Evolutionary conservation across 495 filamentous ascomycete genomes (phyloP), one percentile per base, ranked within the genome.

Genomic region (Penicillium turbatum): DNA sequence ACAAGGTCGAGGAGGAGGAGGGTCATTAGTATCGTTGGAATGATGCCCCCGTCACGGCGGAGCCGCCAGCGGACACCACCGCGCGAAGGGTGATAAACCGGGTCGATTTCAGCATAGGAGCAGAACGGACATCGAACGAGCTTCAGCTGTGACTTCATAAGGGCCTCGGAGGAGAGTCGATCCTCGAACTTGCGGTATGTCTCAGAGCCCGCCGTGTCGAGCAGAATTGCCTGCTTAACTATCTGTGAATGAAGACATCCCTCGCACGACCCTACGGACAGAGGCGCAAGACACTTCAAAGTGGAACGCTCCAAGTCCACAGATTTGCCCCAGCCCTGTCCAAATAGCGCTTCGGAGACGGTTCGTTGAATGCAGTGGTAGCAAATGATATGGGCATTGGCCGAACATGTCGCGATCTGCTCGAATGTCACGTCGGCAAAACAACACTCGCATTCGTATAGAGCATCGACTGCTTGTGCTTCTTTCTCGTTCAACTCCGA

Each of bases 361-460:
- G 88, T 84, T 50, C 85, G 81, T 48, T 84, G 82, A 24, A 98
- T 84, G 62, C 93, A 98, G 19, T 77, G 76, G 65, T 89, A 89
- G 74, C 93, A 98, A 54, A 96, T 81, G 63, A 91, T 79, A 73
- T 98, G 93, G 17, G 82, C 82, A 27, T 80, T 77, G 19, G 72
- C 67, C 58, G 73, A 82, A 63, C 93, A 98, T 1, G 85, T 80
- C 7, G 88, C 82, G 17, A 95, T 79, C 67, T 90, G 84, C 65
- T 97, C 89, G 57, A 95, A 95, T 0, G 87, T 73, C 34, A 78
- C 82, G 30, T 90, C 82, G 27, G 79, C 79, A 59, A 87, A 93
- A 71, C 93, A 98, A 72, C 92, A 97, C 60, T 86, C 85, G 66
- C 93, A 98, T 63, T 97, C 93, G 59, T 90, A 86, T 15, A 92